Evolutionary conservation across 306 rosid species (phyloP).

Genomic region (Psophocarpus tetragonolobus): DNA sequence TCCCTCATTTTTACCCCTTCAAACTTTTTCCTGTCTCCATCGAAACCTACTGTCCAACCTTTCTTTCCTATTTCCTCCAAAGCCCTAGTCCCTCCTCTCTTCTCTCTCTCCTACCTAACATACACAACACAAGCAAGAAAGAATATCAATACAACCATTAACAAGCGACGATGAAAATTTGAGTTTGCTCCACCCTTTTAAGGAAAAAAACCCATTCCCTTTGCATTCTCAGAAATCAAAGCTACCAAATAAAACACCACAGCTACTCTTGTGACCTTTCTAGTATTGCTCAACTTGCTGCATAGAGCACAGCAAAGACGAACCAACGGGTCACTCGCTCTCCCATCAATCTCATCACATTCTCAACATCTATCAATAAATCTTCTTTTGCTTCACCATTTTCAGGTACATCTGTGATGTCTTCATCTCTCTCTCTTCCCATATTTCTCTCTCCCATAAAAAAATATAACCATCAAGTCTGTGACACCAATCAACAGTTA

Average conservation of each 20-base stretch:
- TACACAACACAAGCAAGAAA: conserved; percentile 14
- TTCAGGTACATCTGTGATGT: conserved; percentile 41
- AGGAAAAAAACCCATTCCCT: conserved; percentile 44
- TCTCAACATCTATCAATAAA: conserved; percentile 33
- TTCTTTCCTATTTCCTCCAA: conserved; percentile 48
- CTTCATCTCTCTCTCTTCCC: not conserved
- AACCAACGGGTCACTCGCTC: conserved; percentile 50
- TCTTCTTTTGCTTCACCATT: conserved; percentile 55
- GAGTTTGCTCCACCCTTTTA: conserved; percentile 56
- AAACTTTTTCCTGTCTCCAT: conserved; percentile 56
- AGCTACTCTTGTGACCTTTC: conserved; percentile 25
- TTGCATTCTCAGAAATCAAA: conserved; percentile 50
- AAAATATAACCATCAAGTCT: conserved; percentile 11
- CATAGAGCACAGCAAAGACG: conserved; percentile 31
- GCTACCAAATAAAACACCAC: conserved; percentile 30
- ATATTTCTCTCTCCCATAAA: not conserved
- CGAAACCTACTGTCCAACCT: conserved; percentile 44
- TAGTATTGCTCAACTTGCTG: conserved; percentile 38
- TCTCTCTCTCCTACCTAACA: conserved; percentile 11
- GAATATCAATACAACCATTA: conserved; percentile 36
- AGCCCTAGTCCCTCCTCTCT: conserved; percentile 34
- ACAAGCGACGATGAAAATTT: conserved; percentile 22
- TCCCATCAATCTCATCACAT: conserved; percentile 73
- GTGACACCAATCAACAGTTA: conserved; percentile 36
- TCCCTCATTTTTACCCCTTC: conserved; percentile 50